These are phyloP conservation scores for Sicyos edulis DNA, from an alignment of 306 rosid genomes.

Conservation along the genomic window DNA sequence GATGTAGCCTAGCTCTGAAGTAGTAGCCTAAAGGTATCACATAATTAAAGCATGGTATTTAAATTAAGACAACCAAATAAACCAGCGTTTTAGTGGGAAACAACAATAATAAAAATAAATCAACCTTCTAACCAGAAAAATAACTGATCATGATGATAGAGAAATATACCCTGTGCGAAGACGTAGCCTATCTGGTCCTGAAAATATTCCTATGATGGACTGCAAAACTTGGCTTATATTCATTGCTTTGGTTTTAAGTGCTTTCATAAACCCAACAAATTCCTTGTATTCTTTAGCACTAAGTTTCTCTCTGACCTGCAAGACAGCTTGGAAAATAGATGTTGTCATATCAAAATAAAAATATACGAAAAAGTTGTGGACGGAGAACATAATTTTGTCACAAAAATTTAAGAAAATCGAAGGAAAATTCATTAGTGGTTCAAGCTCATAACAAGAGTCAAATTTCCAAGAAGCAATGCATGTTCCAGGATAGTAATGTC, in stretches of 20 bases:
- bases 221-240: conserved; percentile 63
- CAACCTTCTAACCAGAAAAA: not conserved
- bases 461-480: not conserved
- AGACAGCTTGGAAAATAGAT: not conserved
- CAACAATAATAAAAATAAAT: too few species aligned
- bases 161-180: conserved; percentile 56
- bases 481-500: not conserved
- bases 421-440: too few species aligned
- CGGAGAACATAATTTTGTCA: not conserved
- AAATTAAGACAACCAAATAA: conserved; percentile 3
- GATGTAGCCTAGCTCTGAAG: not conserved
- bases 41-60: not conserved
- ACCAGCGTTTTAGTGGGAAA: not conserved
- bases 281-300: conserved; percentile 59
- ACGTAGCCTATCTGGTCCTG: conserved; percentile 65
- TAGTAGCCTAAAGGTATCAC: not conserved
- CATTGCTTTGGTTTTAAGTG: conserved; percentile 82
- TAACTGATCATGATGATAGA: not conserved
- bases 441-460: too few species aligned
- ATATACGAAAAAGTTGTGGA: not conserved
- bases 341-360: not conserved
- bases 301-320: conserved; percentile 76
- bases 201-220: conserved; percentile 62
- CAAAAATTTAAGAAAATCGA: not conserved
- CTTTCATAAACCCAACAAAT: conserved; percentile 77